These are phyloP conservation scores for Colletotrichum siamense DNA, from an alignment of 2,329 filamentous ascomycete species.

Conservation along the genomic window DNA sequence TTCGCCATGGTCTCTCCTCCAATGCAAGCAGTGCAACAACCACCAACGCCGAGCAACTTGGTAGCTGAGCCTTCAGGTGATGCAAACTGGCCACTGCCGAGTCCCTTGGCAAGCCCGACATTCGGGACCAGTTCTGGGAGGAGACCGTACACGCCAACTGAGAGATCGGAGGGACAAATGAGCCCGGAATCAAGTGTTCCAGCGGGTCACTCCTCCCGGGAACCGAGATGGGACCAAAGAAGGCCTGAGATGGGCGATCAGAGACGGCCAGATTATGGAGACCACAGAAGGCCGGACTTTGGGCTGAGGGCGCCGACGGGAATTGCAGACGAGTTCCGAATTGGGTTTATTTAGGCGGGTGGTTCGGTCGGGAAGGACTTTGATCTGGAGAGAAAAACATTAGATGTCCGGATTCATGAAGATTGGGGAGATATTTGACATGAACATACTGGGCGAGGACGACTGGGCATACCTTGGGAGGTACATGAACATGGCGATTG, in stretches of 20 bases:
- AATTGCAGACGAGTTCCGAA: constrained; percentile 21
- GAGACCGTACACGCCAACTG: constrained; percentile 10
- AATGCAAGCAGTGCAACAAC: not conserved
- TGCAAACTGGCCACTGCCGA: constrained; percentile 18
- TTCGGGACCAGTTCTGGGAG: constrained; percentile 1
- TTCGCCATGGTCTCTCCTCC: constrained; percentile 14
- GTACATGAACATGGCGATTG: not conserved
- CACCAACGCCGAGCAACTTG: not conserved
- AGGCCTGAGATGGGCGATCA: not conserved
- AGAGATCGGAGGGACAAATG: constrained; percentile 1
- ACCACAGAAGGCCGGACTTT: constrained; percentile 16
- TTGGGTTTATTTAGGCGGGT: constrained; percentile 17
- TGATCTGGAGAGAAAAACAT: not conserved
- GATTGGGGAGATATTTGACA: not conserved
- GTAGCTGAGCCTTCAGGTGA: not conserved
- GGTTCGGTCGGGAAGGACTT: not conserved
- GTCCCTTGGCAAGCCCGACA: constrained; percentile 16
- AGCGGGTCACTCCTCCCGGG: not conserved
- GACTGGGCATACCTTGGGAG: not conserved
- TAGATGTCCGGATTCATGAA: not conserved
- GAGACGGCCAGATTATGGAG: not conserved
- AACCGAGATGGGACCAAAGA: not conserved
- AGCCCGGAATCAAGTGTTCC: not conserved
- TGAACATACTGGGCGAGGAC: not conserved
- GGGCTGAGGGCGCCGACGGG: constrained; percentile 21